These are phyloP conservation scores for Mortierella antarctica DNA, from an alignment of 192 early-diverging fungal species.

Conservation along the genomic window DNA sequence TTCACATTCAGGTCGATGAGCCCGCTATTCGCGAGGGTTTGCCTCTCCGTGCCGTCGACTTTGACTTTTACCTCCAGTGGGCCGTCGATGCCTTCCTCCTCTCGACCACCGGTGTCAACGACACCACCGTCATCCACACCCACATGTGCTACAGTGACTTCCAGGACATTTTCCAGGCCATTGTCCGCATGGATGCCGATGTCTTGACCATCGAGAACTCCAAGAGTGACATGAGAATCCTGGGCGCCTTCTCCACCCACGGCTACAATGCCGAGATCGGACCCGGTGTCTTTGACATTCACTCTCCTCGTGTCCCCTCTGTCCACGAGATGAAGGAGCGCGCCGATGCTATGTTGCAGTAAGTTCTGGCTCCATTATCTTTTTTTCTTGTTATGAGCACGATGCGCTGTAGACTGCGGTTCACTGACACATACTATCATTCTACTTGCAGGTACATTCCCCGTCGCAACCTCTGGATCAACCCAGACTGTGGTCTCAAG, in stretches of 20 bases:
- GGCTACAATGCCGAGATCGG: conserved; percentile 93
- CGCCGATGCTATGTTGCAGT: conserved; percentile 77
- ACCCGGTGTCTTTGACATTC: conserved; percentile 98
- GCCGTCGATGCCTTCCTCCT: conserved; percentile 94
- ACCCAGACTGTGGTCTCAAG: conserved; percentile 99
- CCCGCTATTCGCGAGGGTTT: conserved; percentile 99
- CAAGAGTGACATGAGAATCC: conserved; percentile 96
- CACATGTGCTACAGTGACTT: conserved; percentile 99
- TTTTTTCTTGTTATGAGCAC: neutral
- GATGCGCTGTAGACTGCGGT: neutral
- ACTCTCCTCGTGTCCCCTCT: conserved; percentile 96
- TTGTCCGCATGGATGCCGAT: conserved; percentile 93
- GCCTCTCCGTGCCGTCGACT: conserved; percentile 88
- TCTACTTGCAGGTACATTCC: conserved; percentile 75
- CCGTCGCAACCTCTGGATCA: conserved; percentile 87
- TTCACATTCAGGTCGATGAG: conserved; percentile 98
- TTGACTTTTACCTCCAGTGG: conserved; percentile 94
- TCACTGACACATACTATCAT: neutral
- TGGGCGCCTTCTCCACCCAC: conserved; percentile 85
- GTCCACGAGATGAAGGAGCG: conserved; percentile 89
- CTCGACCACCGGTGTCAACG: conserved; percentile 84
- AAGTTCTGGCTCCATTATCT: neutral
- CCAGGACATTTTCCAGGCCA: conserved; percentile 97
- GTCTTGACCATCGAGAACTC: conserved; percentile 98
- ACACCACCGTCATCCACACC: conserved; percentile 95